Evolutionary conservation across 768 basidiomycete genomes (phyloP).

Genomic region (Botryobasidium botryosum): DNA sequence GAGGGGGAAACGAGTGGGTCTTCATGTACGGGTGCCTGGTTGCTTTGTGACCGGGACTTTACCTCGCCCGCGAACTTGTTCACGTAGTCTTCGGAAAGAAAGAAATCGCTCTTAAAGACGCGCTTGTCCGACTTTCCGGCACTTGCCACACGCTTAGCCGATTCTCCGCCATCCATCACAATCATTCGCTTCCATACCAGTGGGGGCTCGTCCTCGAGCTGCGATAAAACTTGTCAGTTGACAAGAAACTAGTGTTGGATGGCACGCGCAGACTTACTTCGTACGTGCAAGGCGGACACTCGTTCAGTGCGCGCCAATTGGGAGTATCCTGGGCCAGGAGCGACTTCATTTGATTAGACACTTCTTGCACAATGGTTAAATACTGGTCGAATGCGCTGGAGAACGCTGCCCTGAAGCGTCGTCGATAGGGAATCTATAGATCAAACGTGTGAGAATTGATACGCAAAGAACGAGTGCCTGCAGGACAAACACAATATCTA

Average conservation of each 20-base stretch:
- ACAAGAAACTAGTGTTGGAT: not conserved
- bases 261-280: not conserved
- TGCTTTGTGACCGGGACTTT: not conserved
- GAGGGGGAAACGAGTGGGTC: too few species aligned
- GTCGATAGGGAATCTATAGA: not conserved
- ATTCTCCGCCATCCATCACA: not conserved
- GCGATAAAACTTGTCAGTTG: not conserved
- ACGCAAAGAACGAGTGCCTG: too few species aligned
- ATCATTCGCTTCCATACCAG: not conserved
- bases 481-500: too few species aligned
- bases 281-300: conserved; percentile 1
- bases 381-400: not conserved
- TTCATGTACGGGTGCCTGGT: too few species aligned
- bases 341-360: not conserved
- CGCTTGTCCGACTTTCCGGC: not conserved
- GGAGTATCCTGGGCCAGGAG: not conserved
- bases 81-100: too few species aligned
- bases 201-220: not conserved
- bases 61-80: not conserved
- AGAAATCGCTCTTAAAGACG: too few species aligned
- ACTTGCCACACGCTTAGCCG: not conserved
- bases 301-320: conserved; percentile 1
- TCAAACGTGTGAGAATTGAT: too few species aligned
- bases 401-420: not conserved
- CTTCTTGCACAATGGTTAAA: not conserved